Conservation (phyloP, 2,329 filamentous ascomycete species). For the Colletotrichum musae region DNA sequence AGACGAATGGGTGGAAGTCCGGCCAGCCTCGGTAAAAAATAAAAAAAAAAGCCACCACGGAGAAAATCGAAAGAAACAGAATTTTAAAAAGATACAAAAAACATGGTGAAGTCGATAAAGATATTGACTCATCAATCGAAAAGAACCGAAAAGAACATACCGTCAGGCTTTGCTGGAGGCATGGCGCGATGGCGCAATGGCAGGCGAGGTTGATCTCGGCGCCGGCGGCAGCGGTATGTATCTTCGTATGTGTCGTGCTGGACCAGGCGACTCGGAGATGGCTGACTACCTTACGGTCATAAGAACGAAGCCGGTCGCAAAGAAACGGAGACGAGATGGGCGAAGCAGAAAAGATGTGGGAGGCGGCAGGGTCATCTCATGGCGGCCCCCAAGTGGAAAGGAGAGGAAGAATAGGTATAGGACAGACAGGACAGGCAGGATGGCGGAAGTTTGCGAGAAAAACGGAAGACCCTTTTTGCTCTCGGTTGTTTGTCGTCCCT, state of each 20-base stretch:
- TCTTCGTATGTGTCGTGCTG: constrained; percentile 13
- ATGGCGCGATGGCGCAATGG: constrained; percentile 15
- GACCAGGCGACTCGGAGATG: not conserved
- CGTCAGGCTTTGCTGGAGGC: constrained; percentile 24
- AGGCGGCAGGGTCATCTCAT: constrained; percentile 36
- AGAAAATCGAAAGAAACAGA: too few species aligned
- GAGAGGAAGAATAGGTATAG: constrained; percentile 6
- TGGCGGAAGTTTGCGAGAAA: constrained; percentile 26
- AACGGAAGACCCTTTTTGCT: constrained; percentile 32
- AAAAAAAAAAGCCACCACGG: not conserved
- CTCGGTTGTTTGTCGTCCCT: constrained; percentile 39
- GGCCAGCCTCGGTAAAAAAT: not conserved
- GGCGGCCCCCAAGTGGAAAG: constrained; percentile 23
- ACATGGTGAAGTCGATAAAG: not conserved
- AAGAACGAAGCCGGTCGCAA: constrained; percentile 13
- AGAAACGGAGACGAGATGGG: constrained; percentile 7
- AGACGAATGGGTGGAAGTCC: not conserved
- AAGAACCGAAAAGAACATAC: constrained; percentile 15
- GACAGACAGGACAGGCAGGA: constrained; percentile 6
- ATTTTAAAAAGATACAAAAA: not conserved
- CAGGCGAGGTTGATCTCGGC: not conserved
- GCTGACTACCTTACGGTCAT: constrained; percentile 23
- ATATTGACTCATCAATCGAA: constrained; percentile 13
- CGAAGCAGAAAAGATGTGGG: constrained; percentile 31
- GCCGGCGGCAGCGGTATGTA: not conserved